Evolutionary conservation across 306 rosid species (phyloP), one percentile per base, ranked within the genome.

Genomic region (Luffa acutangula): DNA sequence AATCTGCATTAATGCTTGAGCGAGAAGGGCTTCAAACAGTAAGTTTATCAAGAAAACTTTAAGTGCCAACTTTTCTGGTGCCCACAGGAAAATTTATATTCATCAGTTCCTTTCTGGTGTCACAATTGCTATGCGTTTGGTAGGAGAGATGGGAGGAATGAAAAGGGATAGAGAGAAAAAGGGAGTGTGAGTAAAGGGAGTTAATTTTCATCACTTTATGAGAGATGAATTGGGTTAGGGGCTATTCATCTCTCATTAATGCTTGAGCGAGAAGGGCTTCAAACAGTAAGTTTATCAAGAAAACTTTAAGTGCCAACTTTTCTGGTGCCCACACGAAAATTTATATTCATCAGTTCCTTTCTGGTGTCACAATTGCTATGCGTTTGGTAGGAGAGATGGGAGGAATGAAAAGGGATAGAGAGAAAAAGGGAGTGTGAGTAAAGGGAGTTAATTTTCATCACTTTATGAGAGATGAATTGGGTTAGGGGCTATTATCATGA

Each of bases 241-340:
- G n/a, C n/a, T n/a, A n/a, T n/a, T n/a, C n/a, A n/a, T n/a, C n/a
- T n/a, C n/a, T n/a, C 88, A 62, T 84, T 91, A 86, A 91, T 96
- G 92, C 99, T 96, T 10, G 99, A 96, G 86, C 89, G 97, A 69
- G 96, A 88, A 87, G 95, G 97, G 78, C 97, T 95, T 85, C 99
- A 96, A 87, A 93, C 84, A 75, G 99, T 96, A 89, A 71, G 93
- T 48, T 83, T 81, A 70, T 74, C 81, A 20, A 80, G 79, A 33
- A 9, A 31, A 49, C 21, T 33, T 74, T 52, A 52, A 11, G 13
- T 74, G 31, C 25, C 45, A 41, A n/a, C 21, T 18, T 67, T 66
- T 66, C 15, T 66, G 7, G 49, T 41, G 14, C 58, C 43, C 6
- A 7, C 62, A 31, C 25, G 57, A 71, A 20, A 6, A 17, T 72